Base-by-base conservation (phyloP, 805 yeast species). In the Saccharomycopsis sp. region DNA sequence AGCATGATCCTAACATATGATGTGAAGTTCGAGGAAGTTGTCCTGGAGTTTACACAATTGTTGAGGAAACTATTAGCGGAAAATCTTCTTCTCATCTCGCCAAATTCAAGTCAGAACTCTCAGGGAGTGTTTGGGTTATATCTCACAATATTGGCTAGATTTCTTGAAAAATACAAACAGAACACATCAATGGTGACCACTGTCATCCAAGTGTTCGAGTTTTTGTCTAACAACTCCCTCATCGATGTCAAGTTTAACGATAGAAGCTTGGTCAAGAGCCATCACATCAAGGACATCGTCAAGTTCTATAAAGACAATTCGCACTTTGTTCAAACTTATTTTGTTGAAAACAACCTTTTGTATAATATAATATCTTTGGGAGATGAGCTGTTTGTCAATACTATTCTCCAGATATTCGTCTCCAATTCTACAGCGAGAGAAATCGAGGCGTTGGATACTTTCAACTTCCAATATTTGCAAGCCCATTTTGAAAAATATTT, bases 261-360 rank as follows among this genome's bases (percentile, higher is more conserved):
- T 20, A 34, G 60, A 15, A 46, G 34, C 12, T 16, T 46, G 18
- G 29, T 57, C 8, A 57, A 57, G 44, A 50, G 23, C 16, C 52
- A 46, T 34, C 52, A 50, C 15, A 29, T 59, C 15, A 59, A 56
- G 41, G 62, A 59, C n/a, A 24, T 56, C 20, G 59, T 59, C 12
- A 59, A 59, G 21, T 59, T 59, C 34, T 34, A 56, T 34, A 59
- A 59, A 18, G 62, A 56, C 21, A 56, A 56, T 40, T 54, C 60
- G 21, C 54, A 54, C 16, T 59, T 59, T 34, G 16, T 59, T 2
- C 18, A 46, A 2, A 51, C 29, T 3, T n/a, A 34, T 16, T 59
- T 51, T 18, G 41, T 59, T 14, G 54, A 50, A 14, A 56, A 51
- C 47, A 50, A 40, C 14, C 52, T 56, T 12, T 40, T 59, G 16